These are phyloP conservation scores for Dothistroma septosporum DNA, from an alignment of 2,329 filamentous ascomycete species.

Conservation along the genomic window DNA sequence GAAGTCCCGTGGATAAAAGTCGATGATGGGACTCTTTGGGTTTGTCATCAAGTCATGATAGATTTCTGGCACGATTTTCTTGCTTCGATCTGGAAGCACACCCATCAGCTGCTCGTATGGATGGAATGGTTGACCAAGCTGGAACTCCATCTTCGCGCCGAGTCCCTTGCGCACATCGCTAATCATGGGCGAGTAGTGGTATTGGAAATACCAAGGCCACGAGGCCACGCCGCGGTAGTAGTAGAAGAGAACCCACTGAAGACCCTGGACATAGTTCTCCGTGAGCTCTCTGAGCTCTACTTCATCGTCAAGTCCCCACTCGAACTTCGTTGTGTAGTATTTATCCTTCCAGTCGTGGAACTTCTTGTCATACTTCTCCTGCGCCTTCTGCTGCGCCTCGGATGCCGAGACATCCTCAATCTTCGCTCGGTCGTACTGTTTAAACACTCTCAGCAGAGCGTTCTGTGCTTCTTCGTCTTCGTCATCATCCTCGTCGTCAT, in stretches of 20 bases:
- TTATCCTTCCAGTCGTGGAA: slow-evolving; percentile 91
- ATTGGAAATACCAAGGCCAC: slow-evolving; percentile 97
- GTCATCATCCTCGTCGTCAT: slow-evolving; percentile 60
- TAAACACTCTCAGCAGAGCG: slow-evolving; percentile 79
- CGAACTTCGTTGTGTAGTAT: slow-evolving; percentile 88
- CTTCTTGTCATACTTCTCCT: slow-evolving; percentile 83
- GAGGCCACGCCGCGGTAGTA: slow-evolving; percentile 97
- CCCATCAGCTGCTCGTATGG: slow-evolving; percentile 98
- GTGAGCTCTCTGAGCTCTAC: slow-evolving; percentile 75
- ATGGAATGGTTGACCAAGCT: slow-evolving; percentile 88
- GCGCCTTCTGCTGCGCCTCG: slow-evolving; percentile 72
- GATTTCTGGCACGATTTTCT: slow-evolving; percentile 82
- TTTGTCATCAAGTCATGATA: slow-evolving; percentile 94
- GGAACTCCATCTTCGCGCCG: slow-evolving; percentile 82
- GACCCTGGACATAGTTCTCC: slow-evolving; percentile 94
- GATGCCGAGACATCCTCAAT: slow-evolving; percentile 75
- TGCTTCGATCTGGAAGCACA: slow-evolving; percentile 93
- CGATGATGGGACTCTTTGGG: slow-evolving; percentile 83
- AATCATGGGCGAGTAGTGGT: slow-evolving; percentile 97
- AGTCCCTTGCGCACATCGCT: slow-evolving; percentile 89
- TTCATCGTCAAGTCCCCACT: slow-evolving; percentile 77
- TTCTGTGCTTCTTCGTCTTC: slow-evolving; percentile 80
- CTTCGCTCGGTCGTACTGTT: slow-evolving; percentile 84
- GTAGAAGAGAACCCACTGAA: slow-evolving; percentile 98
- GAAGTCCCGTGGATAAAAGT: slow-evolving; percentile 97